Evolutionary conservation across 2,329 filamentous ascomycete genomes (phyloP), one percentile per base, ranked within the genome.

Genomic region (Ceratocystis cubensis): DNA sequence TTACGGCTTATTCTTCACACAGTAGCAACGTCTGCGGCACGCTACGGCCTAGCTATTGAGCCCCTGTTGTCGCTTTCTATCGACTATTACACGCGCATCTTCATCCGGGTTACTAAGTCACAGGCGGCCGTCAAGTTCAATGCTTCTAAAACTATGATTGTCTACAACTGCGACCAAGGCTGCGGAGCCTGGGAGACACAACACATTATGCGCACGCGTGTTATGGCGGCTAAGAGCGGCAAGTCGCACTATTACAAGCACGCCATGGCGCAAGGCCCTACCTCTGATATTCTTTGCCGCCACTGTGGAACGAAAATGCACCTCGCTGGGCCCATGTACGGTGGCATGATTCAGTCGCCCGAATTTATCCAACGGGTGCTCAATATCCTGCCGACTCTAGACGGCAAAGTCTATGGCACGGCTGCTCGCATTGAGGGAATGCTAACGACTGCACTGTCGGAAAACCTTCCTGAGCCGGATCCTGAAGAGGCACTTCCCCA

Each of bases 171-270:
- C 74, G 92, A 96, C 73, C 78, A 82, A 6, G 94, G 94, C 10
- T 99, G 94, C 72, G 91, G 92, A n/a, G 85, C 92, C 3, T 97
- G 91, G 90, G 82, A 87, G 65, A 92, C 87, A 0, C 93, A 97
- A 71, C 84, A 84, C 53, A 76, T 97, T 62, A 85, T 89, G 61
- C 84, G 83, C 66, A 89, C 88, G 71, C 88, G 83, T 70, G 77
- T 83, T 44, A 79, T 81, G 8, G 77, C 81, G 1, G 88, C 88
- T 73, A 93, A 91, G 75, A 90, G 86, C 66, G 87, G 86, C 1
- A 81, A 78, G 5, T 83, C 83, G 0, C 80, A 81, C 1, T 89
- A 86, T 71, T 93, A 88, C 77, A 96, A 96, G 73, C 87, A 95
- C 73, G 80, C 82, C 0, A 85, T 92, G 69, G 83, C 88, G 0